Conservation (phyloP, 805 yeast species). For the Yarrowia alimentaria region DNA sequence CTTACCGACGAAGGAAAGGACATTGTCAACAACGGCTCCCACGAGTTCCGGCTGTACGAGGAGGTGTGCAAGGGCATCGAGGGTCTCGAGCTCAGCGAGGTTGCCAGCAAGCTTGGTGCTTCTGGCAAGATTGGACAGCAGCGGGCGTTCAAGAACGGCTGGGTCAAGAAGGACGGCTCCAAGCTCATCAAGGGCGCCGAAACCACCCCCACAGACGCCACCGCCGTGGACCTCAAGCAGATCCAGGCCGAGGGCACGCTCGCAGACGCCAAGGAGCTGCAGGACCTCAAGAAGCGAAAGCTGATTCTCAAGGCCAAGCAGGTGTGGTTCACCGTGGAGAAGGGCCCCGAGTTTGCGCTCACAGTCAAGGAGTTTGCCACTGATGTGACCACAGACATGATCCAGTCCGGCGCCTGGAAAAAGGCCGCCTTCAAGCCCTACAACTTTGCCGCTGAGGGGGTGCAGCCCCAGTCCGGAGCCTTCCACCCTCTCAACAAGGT, state of each 20-base stretch:
- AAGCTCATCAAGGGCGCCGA: slow-evolving; percentile 57
- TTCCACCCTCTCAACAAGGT: slow-evolving; percentile 96
- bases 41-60: slow-evolving; percentile 75
- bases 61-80: slow-evolving; percentile 71
- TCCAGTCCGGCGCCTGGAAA: slow-evolving; percentile 78
- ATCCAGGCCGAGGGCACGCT: slow-evolving; percentile 58
- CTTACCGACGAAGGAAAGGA: slow-evolving; percentile 81
- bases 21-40: slow-evolving; percentile 78
- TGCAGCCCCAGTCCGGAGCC: slow-evolving; percentile 82
- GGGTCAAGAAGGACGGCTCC: slow-evolving; percentile 89
- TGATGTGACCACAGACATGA: slow-evolving; percentile 92
- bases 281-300: slow-evolving; percentile 93
- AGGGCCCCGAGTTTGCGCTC: slow-evolving; percentile 82
- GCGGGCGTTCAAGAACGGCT: slow-evolving; percentile 94
- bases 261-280: slow-evolving; percentile 60
- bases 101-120: slow-evolving; percentile 64
- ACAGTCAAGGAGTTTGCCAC: slow-evolving; percentile 82
- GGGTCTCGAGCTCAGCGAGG: slow-evolving; percentile 76
- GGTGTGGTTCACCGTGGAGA: slow-evolving; percentile 69
- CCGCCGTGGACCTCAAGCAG: slow-evolving; percentile 60
- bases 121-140: slow-evolving; percentile 90
- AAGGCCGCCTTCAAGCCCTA: slow-evolving; percentile 85
- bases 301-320: slow-evolving; percentile 67
- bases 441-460: slow-evolving; percentile 94
- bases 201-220: slow-evolving; percentile 59